Base-by-base conservation (phyloP, 1,284 basidiomycete genomes). In the Trichosporon sp. region DNA sequence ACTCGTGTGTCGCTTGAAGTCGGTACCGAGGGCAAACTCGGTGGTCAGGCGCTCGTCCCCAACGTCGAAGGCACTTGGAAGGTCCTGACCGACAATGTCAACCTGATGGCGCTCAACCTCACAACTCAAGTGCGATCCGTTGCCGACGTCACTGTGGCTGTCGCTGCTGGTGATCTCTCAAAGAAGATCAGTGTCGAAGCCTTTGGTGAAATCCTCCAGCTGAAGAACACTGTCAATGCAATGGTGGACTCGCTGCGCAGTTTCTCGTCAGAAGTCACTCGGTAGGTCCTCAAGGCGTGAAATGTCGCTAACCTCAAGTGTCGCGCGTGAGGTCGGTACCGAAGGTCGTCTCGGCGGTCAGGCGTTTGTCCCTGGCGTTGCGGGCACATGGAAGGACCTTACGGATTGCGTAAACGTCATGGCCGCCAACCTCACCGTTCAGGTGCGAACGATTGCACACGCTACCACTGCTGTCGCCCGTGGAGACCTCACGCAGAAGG, bases 111-210 rank as follows among this genome's bases (percentile, higher is more conserved):
- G 16, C 67, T 75, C 63, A 96, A 95, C 78, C 83, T 98, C 73
- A 98, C 95, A 2, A 90, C 93, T 69, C 95, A 99, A 85, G 95
- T 98, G 67, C 89, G 95, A 66, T 93, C 91, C 61, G 95, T 99
- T 64, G 95, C 95, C 1, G 88, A 92, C 75, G 95, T 99, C 36
- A 99, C 96, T n/a, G 97, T 95, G 72, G 93, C 92, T 54, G 95
- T 99, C 68, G 95, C 96, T 0, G 85, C 89, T 65, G 96, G 96
- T 62, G 92, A 98, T 75, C 83, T 98, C 60, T 87, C 85, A 70
- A 90, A 92, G 80, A 88, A 89, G 65, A 94, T 98, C 79, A 89
- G 92, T 67, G 94, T 98, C 67, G 94, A 96, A 71, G 95, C 95
- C 23, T 91, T 95, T 76, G 95, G 95, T 62, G 95, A 98, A 82